Conservation (phyloP, 2,329 filamentous ascomycete genomes). For the Stylonectria norvegica region DNA sequence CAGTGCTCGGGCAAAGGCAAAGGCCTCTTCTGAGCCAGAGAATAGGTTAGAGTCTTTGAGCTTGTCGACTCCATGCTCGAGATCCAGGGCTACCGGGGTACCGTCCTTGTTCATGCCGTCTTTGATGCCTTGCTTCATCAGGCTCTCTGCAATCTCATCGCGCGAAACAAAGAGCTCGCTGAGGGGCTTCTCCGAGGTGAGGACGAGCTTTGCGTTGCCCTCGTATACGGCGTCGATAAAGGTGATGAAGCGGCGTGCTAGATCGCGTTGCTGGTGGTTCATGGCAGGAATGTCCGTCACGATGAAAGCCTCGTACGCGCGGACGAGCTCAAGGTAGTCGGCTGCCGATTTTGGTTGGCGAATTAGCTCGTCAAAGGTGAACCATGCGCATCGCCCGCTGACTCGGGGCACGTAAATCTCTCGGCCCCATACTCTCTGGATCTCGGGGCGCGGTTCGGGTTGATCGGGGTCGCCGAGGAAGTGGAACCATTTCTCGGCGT, state of each 20-base stretch:
- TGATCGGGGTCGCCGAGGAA: slow-evolving; percentile 85
- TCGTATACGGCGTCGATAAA: slow-evolving; percentile 98
- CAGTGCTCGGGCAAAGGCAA: slow-evolving; percentile 88
- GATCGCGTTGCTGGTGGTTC: slow-evolving; percentile 80
- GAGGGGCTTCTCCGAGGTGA: slow-evolving; percentile 84
- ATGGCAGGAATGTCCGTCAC: slow-evolving; percentile 90
- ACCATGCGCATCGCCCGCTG: slow-evolving; percentile 83
- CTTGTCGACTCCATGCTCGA: slow-evolving; percentile 79
- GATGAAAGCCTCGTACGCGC: slow-evolving; percentile 88
- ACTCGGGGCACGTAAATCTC: slow-evolving; percentile 84
- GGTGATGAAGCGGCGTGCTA: slow-evolving; percentile 91
- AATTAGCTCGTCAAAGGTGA: slow-evolving; percentile 90
- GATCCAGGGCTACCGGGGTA: slow-evolving; percentile 73
- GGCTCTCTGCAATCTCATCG: slow-evolving; percentile 59
- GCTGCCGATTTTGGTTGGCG: slow-evolving; percentile 85
- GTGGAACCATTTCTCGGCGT: slow-evolving; percentile 92
- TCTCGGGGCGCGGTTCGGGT: slow-evolving; percentile 69
- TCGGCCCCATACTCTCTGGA: slow-evolving; percentile 87
- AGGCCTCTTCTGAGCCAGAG: slow-evolving; percentile 90
- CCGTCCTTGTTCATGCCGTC: slow-evolving; percentile 60
- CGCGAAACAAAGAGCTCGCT: slow-evolving; percentile 80
- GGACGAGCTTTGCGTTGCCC: slow-evolving; percentile 84
- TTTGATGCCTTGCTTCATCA: slow-evolving; percentile 48
- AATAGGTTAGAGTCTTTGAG: slow-evolving; percentile 86
- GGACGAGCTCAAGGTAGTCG: slow-evolving; percentile 89